Evolutionary conservation across 2,329 filamentous ascomycete species (phyloP), one percentile per base, ranked within the genome.

Genomic region (Xylaria sp.): DNA sequence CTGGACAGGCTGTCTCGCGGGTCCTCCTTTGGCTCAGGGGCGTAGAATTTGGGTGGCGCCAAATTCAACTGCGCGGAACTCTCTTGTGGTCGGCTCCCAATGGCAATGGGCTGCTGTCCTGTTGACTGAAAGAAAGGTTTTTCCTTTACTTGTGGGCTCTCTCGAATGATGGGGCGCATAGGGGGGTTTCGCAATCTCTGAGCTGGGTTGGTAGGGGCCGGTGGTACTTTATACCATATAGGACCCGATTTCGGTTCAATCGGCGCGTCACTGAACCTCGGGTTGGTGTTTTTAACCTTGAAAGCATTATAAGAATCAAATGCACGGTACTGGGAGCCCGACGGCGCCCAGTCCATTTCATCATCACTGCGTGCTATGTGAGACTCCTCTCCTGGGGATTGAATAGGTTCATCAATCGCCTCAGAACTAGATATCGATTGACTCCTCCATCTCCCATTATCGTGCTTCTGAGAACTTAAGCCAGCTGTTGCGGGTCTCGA

Each of bases 291-390:
- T 50, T 80, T 79, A 66, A 78, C 72, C 58, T 77, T 78, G 47
- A 80, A 76, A 17, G 80, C 71, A 39, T 82, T 77, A 51, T 80
- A 77, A 50, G 83, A 78, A 66, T 81, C 83, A 74, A 89, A 89
- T 9, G 85, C 86, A 60, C 86, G 85, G 66, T 88, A 80, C 55
- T 81, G 80, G n/a, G 84, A 84, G 62, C 81, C 80, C 0, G 87
- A 88, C 0, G 90, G 89, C 2, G 89, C 86, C 88, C 91, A 93
- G 73, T 94, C 92, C 92, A 94, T 94, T 62, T 86, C 85, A 44
- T 90, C 86, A 0, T 80, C 81, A 63, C 84, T 80, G 9, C 81
- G 78, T 1, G 74, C 59, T 6, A 69, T 59, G 25, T 74, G 67
- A 39, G 71, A 66, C 39, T 72, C 50, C 31, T 56, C 39, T 27